Percentiles rank a stretch among this genome's conserved stretches.
Evolutionary conservation across 2,329 filamentous ascomycete species (phyloP).

Genomic region (Hypoxylon sp.): DNA sequence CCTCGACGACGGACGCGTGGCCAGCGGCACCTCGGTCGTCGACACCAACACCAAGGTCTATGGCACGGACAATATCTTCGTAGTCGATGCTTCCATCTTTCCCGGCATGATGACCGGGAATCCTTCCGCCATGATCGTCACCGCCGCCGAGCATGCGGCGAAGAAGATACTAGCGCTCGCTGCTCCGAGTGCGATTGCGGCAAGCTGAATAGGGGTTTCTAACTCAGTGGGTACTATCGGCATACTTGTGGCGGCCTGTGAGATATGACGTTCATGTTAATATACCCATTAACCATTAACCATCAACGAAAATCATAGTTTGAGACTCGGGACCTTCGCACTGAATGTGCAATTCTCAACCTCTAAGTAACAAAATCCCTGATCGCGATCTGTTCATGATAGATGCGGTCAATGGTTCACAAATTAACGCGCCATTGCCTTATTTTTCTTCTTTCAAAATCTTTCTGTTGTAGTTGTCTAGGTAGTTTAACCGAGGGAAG

Average conservation of each 20-base stretch:
- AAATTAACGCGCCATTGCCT: not conserved
- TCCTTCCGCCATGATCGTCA: conserved; percentile 51
- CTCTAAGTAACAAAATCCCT: not conserved
- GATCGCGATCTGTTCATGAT: not conserved
- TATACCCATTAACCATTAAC: not conserved
- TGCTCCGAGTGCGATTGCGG: conserved; percentile 2
- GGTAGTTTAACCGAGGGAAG: not conserved
- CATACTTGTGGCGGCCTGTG: not conserved
- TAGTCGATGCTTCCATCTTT: conserved; percentile 75
- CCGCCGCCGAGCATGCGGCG: conserved; percentile 38
- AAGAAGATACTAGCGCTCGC: conserved; percentile 49
- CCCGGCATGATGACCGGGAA: conserved; percentile 77
- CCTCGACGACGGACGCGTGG: conserved; percentile 61
- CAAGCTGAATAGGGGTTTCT: conserved; percentile 8
- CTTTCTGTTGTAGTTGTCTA: not conserved
- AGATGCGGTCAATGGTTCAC: not conserved
- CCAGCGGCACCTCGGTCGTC: conserved; percentile 67
- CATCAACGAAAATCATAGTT: not conserved
- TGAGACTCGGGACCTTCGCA: not conserved
- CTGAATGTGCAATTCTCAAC: not conserved
- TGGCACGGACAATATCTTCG: conserved; percentile 74
- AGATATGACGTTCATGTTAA: not conserved
- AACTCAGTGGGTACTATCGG: not conserved
- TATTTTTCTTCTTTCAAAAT: no score
- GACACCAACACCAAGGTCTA: conserved; percentile 73